Conservation (phyloP, 495 filamentous ascomycete species). For the Xylaria scruposa region DNA sequence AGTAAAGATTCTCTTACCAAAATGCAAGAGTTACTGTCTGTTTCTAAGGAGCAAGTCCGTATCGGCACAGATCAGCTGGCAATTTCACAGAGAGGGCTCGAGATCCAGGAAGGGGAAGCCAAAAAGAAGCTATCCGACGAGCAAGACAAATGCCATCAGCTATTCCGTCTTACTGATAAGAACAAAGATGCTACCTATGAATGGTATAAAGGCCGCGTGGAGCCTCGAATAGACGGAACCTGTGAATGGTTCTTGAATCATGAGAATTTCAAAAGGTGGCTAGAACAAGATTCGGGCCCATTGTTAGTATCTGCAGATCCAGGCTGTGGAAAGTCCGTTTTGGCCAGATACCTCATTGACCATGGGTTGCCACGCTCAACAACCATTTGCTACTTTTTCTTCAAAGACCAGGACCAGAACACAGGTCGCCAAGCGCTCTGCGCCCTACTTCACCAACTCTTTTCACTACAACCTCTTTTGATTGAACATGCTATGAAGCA, state of each 20-base stretch:
- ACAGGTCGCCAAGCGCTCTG: slow-evolving; percentile 47
- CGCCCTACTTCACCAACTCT: slow-evolving; percentile 58
- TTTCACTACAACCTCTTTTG: slow-evolving; percentile 40
- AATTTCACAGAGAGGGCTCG: slow-evolving; percentile 27
- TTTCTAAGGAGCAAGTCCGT: slow-evolving; percentile 4
- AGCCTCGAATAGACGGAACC: slow-evolving; percentile 43
- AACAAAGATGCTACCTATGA: slow-evolving; percentile 41
- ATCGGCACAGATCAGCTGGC: background rate
- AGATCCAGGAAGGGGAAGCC: slow-evolving; percentile 27
- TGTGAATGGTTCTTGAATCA: slow-evolving; percentile 52
- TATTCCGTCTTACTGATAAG: slow-evolving; percentile 38
- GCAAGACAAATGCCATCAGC: slow-evolving; percentile 40
- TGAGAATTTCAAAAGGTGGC: slow-evolving; percentile 44
- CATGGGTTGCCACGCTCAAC: slow-evolving; percentile 30
- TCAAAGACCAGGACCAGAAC: slow-evolving; percentile 60
- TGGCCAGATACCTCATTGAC: slow-evolving; percentile 55
- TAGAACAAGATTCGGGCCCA: slow-evolving; percentile 28
- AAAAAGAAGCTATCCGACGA: slow-evolving; percentile 29
- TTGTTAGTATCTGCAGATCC: slow-evolving; percentile 63
- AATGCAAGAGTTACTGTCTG: slow-evolving; percentile 5
- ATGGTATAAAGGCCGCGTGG: slow-evolving; percentile 51
- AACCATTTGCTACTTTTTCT: slow-evolving; percentile 62
- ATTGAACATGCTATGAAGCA: slow-evolving; percentile 39
- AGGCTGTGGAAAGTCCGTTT: slow-evolving; percentile 63
- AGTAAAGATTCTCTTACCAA: background rate